Conservation (phyloP, 2,329 filamentous ascomycete species). For the Aspergillus sp. region DNA sequence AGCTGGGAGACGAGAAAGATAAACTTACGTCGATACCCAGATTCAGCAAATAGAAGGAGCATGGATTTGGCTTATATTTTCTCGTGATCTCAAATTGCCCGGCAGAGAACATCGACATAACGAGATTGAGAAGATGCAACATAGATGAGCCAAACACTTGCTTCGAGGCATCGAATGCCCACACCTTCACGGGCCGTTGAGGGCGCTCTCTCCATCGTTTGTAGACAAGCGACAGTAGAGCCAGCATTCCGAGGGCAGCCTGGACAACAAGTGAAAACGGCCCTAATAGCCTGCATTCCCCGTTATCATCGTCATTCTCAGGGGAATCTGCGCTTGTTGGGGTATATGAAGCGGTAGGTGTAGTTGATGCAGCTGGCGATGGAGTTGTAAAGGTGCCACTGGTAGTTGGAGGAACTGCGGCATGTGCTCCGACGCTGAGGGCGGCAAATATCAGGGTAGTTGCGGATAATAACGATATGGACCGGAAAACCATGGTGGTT, state of each 20-base stretch:
- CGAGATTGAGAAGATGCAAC: conserved; percentile 86
- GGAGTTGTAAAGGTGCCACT: conserved; percentile 16
- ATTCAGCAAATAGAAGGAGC: conserved; percentile 94
- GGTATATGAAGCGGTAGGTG: conserved; percentile 20
- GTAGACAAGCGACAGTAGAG: conserved; percentile 81
- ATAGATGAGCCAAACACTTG: conserved; percentile 93
- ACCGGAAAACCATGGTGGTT: conserved; percentile 9
- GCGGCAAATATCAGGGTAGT: conserved; percentile 8
- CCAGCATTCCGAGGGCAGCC: conserved; percentile 77
- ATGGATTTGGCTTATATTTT: conserved; percentile 78
- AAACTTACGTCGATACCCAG: conserved; percentile 86
- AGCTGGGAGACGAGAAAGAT: background rate
- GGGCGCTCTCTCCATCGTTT: conserved; percentile 92
- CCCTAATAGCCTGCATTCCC: conserved; percentile 84
- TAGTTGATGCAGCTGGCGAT: conserved; percentile 21
- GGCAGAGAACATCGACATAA: conserved; percentile 95
- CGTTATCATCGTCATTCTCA: conserved; percentile 53
- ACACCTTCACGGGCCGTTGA: conserved; percentile 90
- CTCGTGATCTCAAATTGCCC: conserved; percentile 63
- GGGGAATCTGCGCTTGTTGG: conserved; percentile 25
- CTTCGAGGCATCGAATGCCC: conserved; percentile 97
- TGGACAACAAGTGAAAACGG: conserved; percentile 91
- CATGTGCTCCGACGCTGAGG: conserved; percentile 12
- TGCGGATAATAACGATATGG: background rate
- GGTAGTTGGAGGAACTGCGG: conserved; percentile 11